These are phyloP conservation scores for Colletotrichum magnum DNA, from an alignment of 2,329 filamentous ascomycete species.

Conservation along the genomic window DNA sequence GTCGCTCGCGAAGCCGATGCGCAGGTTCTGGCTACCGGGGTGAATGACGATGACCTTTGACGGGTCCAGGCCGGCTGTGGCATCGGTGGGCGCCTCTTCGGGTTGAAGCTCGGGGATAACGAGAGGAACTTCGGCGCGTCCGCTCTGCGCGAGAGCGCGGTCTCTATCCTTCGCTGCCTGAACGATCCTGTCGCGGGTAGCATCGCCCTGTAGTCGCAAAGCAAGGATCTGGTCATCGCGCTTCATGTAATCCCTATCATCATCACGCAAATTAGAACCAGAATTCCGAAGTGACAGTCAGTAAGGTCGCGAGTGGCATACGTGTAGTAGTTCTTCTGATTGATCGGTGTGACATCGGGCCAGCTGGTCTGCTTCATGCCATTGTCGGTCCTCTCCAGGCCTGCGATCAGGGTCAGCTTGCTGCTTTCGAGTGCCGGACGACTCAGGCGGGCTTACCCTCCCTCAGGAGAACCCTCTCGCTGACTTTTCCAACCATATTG, in stretches of 20 bases:
- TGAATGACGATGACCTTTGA: slow-evolving; percentile 97
- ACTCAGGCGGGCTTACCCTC: slow-evolving; percentile 63
- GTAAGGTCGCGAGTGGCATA: slow-evolving; percentile 57
- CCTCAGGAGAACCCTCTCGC: slow-evolving; percentile 74
- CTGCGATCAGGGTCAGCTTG: slow-evolving; percentile 61
- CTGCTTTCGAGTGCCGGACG: background rate
- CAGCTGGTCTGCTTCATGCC: slow-evolving; percentile 96
- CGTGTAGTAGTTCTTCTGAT: slow-evolving; percentile 99
- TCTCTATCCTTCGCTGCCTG: slow-evolving; percentile 91
- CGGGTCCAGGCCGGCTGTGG: slow-evolving; percentile 75
- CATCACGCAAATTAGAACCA: slow-evolving; percentile 42
- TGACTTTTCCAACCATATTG: slow-evolving; percentile 74
- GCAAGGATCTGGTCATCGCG: slow-evolving; percentile 96
- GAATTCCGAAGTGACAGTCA: background rate
- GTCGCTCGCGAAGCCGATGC: slow-evolving; percentile 96
- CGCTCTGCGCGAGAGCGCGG: slow-evolving; percentile 83
- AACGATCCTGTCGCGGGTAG: slow-evolving; percentile 85
- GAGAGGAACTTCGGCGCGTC: slow-evolving; percentile 75
- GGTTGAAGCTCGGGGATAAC: slow-evolving; percentile 72
- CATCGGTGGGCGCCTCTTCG: slow-evolving; percentile 69
- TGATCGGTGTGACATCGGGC: slow-evolving; percentile 94
- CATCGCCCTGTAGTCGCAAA: slow-evolving; percentile 88
- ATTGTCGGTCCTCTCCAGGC: slow-evolving; percentile 97
- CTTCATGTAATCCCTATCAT: slow-evolving; percentile 91
- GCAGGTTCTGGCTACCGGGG: slow-evolving; percentile 93